These are phyloP conservation scores for Tylopilus cervinicoccineus DNA, from an alignment of 768 basidiomycete species.

Conservation along the genomic window DNA sequence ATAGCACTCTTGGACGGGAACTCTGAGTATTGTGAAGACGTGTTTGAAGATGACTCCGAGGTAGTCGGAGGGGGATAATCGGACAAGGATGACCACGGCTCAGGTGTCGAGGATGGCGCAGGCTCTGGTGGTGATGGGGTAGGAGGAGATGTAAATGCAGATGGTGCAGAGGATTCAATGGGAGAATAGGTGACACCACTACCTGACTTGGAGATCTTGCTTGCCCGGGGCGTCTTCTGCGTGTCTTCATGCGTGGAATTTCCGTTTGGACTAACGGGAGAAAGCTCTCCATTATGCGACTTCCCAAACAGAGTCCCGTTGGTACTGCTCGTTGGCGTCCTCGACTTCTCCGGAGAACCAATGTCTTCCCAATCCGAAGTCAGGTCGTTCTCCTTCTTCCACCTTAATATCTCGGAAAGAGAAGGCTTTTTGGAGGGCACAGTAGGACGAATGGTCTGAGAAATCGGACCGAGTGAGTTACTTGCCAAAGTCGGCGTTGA, in stretches of 20 bases:
- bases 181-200: slow-evolving; percentile 18
- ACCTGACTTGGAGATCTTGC: slow-evolving; percentile 31
- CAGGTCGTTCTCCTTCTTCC: slow-evolving; percentile 53
- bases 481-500: slow-evolving; percentile 38
- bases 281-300: slow-evolving; percentile 26
- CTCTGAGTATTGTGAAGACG: slow-evolving; percentile 63
- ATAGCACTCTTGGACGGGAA: slow-evolving; percentile 43
- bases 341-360: slow-evolving; percentile 39
- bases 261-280: slow-evolving; percentile 26
- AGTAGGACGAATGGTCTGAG: slow-evolving; percentile 32
- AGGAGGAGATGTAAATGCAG: slow-evolving; percentile 34
- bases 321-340: slow-evolving; percentile 46
- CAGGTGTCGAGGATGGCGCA: slow-evolving; percentile 63
- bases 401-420: slow-evolving; percentile 59
- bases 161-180: slow-evolving; percentile 15
- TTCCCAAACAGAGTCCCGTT: slow-evolving; percentile 33
- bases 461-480: slow-evolving; percentile 32
- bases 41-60: slow-evolving; percentile 72
- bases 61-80: slow-evolving; percentile 67
- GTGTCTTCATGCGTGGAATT: slow-evolving; percentile 27
- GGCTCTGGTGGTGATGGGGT: slow-evolving; percentile 51
- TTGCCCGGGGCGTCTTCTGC: slow-evolving; percentile 34
- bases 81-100: slow-evolving; percentile 73
- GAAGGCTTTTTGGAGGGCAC: slow-evolving; percentile 58
- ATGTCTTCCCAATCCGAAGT: slow-evolving; percentile 66